Evolutionary conservation across 306 rosid species (phyloP).

Genomic region (Alnus rubra): DNA sequence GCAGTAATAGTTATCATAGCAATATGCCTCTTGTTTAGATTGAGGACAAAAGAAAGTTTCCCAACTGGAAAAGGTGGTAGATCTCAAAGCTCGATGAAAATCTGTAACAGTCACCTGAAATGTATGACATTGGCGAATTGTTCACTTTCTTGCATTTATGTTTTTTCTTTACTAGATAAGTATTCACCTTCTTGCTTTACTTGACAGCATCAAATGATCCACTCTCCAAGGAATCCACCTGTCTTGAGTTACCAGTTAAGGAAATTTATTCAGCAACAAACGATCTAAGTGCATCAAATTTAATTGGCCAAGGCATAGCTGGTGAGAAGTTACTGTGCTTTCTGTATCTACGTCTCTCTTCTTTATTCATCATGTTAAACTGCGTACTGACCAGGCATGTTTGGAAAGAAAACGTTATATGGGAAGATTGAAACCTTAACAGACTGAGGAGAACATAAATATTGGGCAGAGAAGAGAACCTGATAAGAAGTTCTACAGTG

Average conservation of each 20-base stretch:
- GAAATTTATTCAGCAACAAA: constrained; percentile 49
- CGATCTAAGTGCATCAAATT: constrained; percentile 47
- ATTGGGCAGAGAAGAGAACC: neutral
- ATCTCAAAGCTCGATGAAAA: constrained; percentile 10
- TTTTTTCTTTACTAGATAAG: neutral
- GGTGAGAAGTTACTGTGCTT: constrained; percentile 38
- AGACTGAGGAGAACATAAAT: neutral
- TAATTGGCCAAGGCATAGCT: constrained; percentile 65
- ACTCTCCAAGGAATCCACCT: constrained; percentile 32
- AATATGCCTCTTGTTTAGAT: constrained; percentile 27
- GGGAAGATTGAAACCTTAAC: neutral
- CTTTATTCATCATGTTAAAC: neutral
- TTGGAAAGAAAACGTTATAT: neutral
- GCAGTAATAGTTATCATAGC: constrained; percentile 26
- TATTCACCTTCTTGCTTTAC: constrained; percentile 15
- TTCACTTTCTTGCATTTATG: constrained; percentile 1
- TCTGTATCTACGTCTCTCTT: neutral
- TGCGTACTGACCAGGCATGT: neutral
- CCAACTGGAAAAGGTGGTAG: constrained; percentile 23
- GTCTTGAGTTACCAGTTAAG: constrained; percentile 39
- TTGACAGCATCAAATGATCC: constrained; percentile 29
- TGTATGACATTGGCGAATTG: neutral
- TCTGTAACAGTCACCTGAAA: neutral
- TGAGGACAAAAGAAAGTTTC: constrained; percentile 20
- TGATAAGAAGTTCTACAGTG: neutral